phyloP scores from a whole-genome alignment of 371 early-diverging fungal species.

The Smittium culicis region DNA sequence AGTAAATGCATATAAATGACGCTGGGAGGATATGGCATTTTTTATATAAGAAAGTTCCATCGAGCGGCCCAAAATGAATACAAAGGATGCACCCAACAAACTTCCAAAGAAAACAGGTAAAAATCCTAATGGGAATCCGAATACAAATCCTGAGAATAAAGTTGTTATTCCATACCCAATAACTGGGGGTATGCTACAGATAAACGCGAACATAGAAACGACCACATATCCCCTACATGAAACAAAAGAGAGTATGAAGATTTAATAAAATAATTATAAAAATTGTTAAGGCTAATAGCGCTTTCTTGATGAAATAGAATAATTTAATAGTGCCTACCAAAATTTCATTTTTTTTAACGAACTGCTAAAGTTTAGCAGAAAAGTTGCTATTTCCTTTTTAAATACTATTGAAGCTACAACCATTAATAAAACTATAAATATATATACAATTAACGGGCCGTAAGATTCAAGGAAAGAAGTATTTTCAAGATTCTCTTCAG shows the following conservation, averaged over 20 bases:
- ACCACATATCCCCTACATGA: conserved; percentile 1
- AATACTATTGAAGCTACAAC: no score
- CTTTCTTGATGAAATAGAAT: neutral
- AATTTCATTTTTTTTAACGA: neutral
- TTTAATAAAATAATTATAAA: neutral
- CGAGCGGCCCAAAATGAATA: conserved; percentile 47
- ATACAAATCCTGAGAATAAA: conserved; percentile 24
- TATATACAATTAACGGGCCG: no score
- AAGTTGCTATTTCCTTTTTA: no score
- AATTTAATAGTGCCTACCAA: neutral
- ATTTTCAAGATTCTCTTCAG: no score
- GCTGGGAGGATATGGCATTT: no score
- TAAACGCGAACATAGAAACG: neutral
- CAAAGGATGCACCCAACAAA: conserved; percentile 39
- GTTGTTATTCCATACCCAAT: conserved; percentile 11
- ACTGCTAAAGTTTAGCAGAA: neutral
- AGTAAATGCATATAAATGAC: no score
- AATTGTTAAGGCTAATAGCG: neutral
- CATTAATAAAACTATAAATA: no score
- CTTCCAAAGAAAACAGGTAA: conserved; percentile 24
- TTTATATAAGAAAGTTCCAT: no score
- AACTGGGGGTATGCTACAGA: conserved; percentile 14
- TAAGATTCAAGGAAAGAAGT: no score
- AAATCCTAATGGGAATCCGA: conserved; percentile 28
- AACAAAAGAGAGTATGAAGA: neutral